Base-by-base conservation (phyloP, 2,329 filamentous ascomycete genomes). In the Sporothrix inflata region DNA sequence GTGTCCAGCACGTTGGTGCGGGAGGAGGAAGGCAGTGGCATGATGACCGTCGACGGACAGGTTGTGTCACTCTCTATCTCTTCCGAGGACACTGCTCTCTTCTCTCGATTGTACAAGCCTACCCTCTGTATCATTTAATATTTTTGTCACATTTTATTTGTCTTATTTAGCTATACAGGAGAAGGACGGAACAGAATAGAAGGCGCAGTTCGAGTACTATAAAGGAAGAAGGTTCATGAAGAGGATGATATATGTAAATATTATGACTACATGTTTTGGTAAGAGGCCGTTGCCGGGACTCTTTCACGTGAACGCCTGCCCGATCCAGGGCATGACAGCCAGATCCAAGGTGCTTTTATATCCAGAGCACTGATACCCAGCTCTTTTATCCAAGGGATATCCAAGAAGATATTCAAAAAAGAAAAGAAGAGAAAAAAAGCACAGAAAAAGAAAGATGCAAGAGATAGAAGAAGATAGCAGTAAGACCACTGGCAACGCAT, bases 81-180 rank as follows among this genome's bases (percentile, higher is more conserved):
- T n/a, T 19, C 21, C 45, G 1, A 19, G 16, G 49, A 9, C 45
- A 8, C 30, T 53, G 47, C 27, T 7, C n/a, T 30, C 34, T 16
- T n/a, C 19, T 19, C 34, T 16, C 53, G 42, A 30, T 24, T 70
- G 53, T 61, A 70, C 42, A 63, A 38, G 30, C 57, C 49, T 3
- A 61, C 24, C 53, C 40, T 42, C 16, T 70, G 69, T 70, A 61
- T 40, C 55, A 51, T 51, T 51, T 49, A 49, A 40, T 70, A 49
- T 42, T 14, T 57, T 45, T 51, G 69, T 60, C 9, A 45, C 67
- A 45, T 69, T 24, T 45, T 69, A 27, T 60, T 45, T 69, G 51
- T 69, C 53, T 57, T 57, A 40, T 57, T 57, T 47, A 67, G 45
- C 45, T 67, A 53, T 40, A 38, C 27, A 49, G 45, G 45, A 49